Evolutionary conservation across 1,284 basidiomycete genomes (phyloP), one percentile per base, ranked within the genome.

Genomic region (Neolentinus lepideus): DNA sequence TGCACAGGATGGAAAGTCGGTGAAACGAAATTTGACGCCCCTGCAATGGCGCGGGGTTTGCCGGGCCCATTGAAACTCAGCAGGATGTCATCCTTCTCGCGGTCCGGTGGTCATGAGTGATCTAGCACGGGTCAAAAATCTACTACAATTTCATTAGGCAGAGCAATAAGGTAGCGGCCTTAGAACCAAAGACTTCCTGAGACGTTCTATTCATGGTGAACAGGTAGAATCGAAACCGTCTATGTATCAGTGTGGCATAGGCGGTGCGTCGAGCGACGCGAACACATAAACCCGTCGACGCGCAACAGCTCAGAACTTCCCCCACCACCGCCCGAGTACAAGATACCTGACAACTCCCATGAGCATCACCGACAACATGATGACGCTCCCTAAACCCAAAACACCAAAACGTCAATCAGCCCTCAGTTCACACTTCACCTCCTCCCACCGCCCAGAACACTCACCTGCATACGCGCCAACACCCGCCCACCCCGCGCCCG

Each of bases 121-220:
- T n/a, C n/a, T n/a, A n/a, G n/a, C n/a, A 71, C 92, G 85, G 64
- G 94, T 85, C 75, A 88, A 90, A 87, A 95, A 78, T 95, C 92
- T 73, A 92, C 90, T 51, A 92, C 94, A 57, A 96, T 78, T 93
- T 88, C 63, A 92, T 81, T 70, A 91, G 91, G 57, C 90, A 90
- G 66, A 93, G 85, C 66, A 88, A 89, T 73, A 93, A 92, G 46
- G 91, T 92, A 57, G 90, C 89, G 61, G 90, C 92, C 78, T 93
- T 93, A 72, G 91, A 92, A 62, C 90, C 92, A 64, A 90, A 90
- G 62, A 92, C 90, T 73, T 94, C 29, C 29, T 31, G 12, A 12
- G 12, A 31, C 4, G 29, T 12, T 31, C 29, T 31, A 31, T 31
- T 31, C 29, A 12, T 12, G 29, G 29, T 12, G 29, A 86, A 59